Conservation (phyloP, 2,329 filamentous ascomycete genomes). For the Pestalotiopsis sp. region DNA sequence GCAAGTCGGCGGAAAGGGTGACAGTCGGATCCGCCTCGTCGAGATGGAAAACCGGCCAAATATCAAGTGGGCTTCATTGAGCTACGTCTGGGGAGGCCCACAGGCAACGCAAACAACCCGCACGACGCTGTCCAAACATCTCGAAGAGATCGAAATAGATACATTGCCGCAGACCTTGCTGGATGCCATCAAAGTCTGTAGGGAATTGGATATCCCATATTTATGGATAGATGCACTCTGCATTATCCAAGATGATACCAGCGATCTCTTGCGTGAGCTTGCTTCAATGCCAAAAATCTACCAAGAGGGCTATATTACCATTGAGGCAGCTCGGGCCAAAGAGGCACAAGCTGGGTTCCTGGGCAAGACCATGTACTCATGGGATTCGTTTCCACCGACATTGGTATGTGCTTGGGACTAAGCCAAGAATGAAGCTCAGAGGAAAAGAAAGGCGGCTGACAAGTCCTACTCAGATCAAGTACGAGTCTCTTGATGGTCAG, state of each 20-base stretch:
- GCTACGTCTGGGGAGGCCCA: not conserved
- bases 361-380: not conserved
- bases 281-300: not conserved
- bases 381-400: not conserved
- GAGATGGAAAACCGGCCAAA: not conserved
- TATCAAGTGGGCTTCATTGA: not conserved
- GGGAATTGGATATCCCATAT: slow-evolving; percentile 10
- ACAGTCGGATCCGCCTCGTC: not conserved
- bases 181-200: slow-evolving; percentile 14
- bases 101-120: not conserved
- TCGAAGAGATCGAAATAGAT: not conserved
- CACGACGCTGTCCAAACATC: not conserved
- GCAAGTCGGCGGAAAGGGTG: not conserved
- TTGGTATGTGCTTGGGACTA: not conserved
- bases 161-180: not conserved
- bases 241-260: slow-evolving; percentile 17
- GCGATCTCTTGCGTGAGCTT: slow-evolving; percentile 2
- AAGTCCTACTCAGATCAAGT: not conserved
- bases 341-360: not conserved
- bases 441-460: not conserved
- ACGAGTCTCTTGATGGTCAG: not conserved
- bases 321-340: not conserved
- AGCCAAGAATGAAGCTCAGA: not conserved
- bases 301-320: not conserved
- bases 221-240: slow-evolving; percentile 22